These are phyloP conservation scores for Triticum timopheevii DNA, from an alignment of 176 grass and related monocot species.

Conservation along the genomic window DNA sequence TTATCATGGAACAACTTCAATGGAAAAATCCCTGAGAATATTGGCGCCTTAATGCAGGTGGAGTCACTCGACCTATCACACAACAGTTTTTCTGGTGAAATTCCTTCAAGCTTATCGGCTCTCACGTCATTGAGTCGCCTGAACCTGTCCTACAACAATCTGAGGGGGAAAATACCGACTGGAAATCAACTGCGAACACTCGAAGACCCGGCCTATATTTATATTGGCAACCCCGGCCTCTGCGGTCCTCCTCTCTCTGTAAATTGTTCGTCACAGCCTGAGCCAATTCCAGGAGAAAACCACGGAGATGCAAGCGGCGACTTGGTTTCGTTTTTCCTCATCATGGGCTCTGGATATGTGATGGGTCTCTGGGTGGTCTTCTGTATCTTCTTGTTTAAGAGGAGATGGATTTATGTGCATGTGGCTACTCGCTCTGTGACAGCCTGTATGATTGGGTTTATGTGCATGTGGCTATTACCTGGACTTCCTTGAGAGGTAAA, in stretches of 20 bases:
- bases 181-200: conserved; percentile 2
- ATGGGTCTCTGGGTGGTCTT: not conserved
- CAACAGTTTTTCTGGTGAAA: not conserved
- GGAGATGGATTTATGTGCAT: not conserved
- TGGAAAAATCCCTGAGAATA: not conserved
- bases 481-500: not conserved
- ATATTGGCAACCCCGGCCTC: not conserved
- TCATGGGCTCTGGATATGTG: not conserved
- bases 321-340: not conserved
- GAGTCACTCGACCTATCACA: conserved; percentile 13
- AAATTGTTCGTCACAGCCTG: not conserved
- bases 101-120: conserved; percentile 9
- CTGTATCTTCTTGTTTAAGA: not conserved
- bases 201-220: not conserved
- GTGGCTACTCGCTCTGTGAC: not conserved
- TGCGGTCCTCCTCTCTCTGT: not conserved
- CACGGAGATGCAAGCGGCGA: not conserved
- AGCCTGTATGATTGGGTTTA: not conserved
- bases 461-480: not conserved
- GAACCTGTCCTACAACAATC: conserved; percentile 20
- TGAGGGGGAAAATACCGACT: not conserved
- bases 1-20: not conserved
- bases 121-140: not conserved
- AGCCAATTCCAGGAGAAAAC: not conserved
- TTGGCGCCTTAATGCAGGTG: not conserved